Conservation (phyloP, 208 protist genomes). For the Crithidia fasciculata region DNA sequence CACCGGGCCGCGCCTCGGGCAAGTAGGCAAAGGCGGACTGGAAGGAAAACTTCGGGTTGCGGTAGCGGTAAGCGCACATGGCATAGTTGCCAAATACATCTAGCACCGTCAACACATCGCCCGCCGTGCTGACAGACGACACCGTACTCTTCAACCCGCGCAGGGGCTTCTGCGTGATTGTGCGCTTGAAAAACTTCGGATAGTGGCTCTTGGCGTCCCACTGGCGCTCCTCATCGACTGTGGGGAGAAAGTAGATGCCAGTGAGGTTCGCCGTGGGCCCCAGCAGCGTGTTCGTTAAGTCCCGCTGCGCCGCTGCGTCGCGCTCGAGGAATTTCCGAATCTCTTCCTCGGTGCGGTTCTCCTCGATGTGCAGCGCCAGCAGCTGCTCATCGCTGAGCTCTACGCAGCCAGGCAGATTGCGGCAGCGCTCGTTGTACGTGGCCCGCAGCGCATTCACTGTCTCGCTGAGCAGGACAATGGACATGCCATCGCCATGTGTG, state of each 20-base stretch:
- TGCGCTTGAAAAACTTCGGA: slow-evolving; percentile 35
- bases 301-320: slow-evolving; percentile 16
- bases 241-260: slow-evolving; percentile 20
- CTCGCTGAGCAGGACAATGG: slow-evolving; percentile 24
- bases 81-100: slow-evolving; percentile 28
- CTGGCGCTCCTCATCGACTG: slow-evolving; percentile 12
- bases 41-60: slow-evolving; percentile 37
- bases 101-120: slow-evolving; percentile 13
- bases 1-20: background rate
- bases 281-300: slow-evolving; percentile 8
- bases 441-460: slow-evolving; percentile 15
- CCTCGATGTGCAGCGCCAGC: slow-evolving; percentile 24
- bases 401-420: slow-evolving; percentile 24
- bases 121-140: background rate
- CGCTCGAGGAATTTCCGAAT: slow-evolving; percentile 19
- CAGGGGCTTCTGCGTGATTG: slow-evolving; percentile 22
- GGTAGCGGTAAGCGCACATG: slow-evolving; percentile 49
- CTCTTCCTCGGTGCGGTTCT: slow-evolving; percentile 16
- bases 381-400: slow-evolving; percentile 29
- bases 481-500: slow-evolving; percentile 29
- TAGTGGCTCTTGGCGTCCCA: background rate
- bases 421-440: slow-evolving; percentile 18
- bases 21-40: slow-evolving; percentile 27
- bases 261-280: slow-evolving; percentile 1
- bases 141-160: slow-evolving; percentile 1